A percentile compares a stretch with the other conserved stretches of the same genome.
Evolutionary conservation across 2,329 filamentous ascomycete species (phyloP).

Genomic region (Pyrenophora graminea): DNA sequence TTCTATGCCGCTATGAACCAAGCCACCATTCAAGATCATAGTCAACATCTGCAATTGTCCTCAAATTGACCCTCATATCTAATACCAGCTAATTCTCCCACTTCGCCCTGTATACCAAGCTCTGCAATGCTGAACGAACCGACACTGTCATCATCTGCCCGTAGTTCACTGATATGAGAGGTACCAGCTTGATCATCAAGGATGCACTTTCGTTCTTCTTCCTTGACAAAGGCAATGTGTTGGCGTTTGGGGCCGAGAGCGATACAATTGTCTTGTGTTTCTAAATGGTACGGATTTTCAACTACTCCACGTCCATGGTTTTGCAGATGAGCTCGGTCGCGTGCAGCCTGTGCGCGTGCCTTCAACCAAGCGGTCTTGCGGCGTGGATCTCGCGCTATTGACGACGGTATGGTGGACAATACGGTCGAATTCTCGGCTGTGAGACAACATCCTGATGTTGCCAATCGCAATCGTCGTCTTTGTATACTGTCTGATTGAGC

Average conservation of each 20-base stretch:
- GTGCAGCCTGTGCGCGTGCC: conserved; percentile 21
- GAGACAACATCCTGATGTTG: no score
- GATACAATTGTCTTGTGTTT: neutral
- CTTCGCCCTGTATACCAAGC: conserved; percentile 7
- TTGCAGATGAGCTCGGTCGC: conserved; percentile 8
- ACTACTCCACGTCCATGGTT: neutral
- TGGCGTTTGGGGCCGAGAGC: conserved; percentile 21
- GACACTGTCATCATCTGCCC: conserved; percentile 19
- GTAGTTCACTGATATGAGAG: conserved; percentile 29
- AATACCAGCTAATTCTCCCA: neutral
- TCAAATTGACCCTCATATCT: no score
- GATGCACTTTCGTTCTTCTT: conserved; percentile 24
- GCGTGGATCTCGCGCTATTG: conserved; percentile 8
- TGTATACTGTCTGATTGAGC: no score
- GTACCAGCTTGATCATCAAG: conserved; percentile 27
- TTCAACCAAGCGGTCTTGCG: conserved; percentile 18
- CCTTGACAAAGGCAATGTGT: conserved; percentile 25
- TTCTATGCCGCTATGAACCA: no score
- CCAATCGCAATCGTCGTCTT: no score
- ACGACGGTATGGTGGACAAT: neutral
- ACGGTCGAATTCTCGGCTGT: no score
- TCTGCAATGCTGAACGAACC: conserved; percentile 12
- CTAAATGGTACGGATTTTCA: no score
- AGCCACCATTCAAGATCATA: no score
- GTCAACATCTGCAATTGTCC: no score